Evolutionary conservation across 2,329 filamentous ascomycete genomes (phyloP).

Genomic region (Torrubiella hemipterigena): DNA sequence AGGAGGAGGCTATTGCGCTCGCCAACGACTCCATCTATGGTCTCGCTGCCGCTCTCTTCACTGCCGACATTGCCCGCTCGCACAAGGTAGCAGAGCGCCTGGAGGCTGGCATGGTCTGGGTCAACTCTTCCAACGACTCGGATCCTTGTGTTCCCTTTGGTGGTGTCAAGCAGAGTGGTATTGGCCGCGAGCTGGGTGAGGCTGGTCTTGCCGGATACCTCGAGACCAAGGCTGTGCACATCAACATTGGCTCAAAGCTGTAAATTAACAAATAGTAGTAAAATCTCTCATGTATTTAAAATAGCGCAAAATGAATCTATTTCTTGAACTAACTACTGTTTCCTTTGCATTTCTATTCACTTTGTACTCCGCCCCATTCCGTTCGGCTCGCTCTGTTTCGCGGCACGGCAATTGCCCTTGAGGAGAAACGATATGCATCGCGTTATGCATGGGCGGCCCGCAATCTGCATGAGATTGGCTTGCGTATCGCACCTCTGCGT

Average conservation of each 20-base stretch:
- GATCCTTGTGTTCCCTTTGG: slow-evolving; percentile 32
- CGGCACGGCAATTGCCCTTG: no score
- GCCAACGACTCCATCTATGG: slow-evolving; percentile 47
- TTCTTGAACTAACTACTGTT: no score
- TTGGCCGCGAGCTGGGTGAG: slow-evolving; percentile 32
- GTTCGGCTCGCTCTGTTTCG: no score
- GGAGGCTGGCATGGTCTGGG: slow-evolving; percentile 47
- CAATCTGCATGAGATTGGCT: no score
- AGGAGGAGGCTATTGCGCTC: slow-evolving; percentile 27
- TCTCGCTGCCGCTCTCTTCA: slow-evolving; percentile 50
- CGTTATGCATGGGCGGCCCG: no score
- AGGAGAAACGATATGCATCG: no score
- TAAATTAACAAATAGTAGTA: slow-evolving; percentile 11
- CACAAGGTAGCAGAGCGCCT: slow-evolving; percentile 41
- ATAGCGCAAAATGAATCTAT: no score
- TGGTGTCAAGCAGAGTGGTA: slow-evolving; percentile 36
- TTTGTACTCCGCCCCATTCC: no score
- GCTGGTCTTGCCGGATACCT: slow-evolving; percentile 30
- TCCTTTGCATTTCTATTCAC: no score
- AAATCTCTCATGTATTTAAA: no score
- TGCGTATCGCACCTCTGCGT: no score
- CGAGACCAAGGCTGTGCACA: slow-evolving; percentile 32
- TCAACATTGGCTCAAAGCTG: slow-evolving; percentile 26
- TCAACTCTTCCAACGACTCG: slow-evolving; percentile 34
- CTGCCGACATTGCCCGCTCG: slow-evolving; percentile 38